Percentiles rank a stretch among this genome's conserved stretches.
phyloP scores from a whole-genome alignment of 2,329 filamentous ascomycete species.

The Cryphonectria nitschkei region DNA sequence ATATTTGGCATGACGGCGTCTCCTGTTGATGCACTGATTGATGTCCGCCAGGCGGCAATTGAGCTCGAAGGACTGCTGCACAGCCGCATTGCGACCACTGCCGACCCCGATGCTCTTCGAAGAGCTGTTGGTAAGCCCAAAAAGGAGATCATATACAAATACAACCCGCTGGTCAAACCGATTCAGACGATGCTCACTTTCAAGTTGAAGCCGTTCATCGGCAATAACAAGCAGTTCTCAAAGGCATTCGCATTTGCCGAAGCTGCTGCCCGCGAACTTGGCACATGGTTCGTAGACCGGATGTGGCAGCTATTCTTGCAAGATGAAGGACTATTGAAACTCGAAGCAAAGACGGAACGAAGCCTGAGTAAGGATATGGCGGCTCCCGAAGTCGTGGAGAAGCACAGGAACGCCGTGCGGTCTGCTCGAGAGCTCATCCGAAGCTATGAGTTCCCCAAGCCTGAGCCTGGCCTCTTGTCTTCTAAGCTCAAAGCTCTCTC shows the following conservation, averaged over 20 bases:
- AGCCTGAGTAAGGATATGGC: conserved; percentile 28
- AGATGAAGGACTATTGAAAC: conserved; percentile 62
- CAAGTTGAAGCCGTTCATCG: conserved; percentile 52
- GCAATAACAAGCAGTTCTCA: conserved; percentile 50
- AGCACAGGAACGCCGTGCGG: conserved; percentile 59
- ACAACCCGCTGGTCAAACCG: conserved; percentile 49
- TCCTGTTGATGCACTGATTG: conserved; percentile 80
- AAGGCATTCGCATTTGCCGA: conserved; percentile 63
- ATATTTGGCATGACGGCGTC: conserved; percentile 98
- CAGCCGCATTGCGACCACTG: conserved; percentile 78
- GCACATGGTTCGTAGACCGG: conserved; percentile 82
- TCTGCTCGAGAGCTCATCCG: conserved; percentile 61
- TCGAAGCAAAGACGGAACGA: conserved; percentile 58
- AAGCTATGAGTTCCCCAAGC: conserved; percentile 49
- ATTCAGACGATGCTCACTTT: conserved; percentile 69
- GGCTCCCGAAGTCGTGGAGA: conserved; percentile 48
- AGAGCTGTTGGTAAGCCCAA: conserved; percentile 62
- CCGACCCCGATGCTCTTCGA: conserved; percentile 57
- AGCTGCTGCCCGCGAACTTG: conserved; percentile 67
- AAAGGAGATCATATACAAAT: conserved; percentile 62
- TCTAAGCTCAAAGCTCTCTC: conserved; percentile 72
- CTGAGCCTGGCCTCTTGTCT: conserved; percentile 57
- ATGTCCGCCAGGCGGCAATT: conserved; percentile 70
- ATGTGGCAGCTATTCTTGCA: conserved; percentile 75
- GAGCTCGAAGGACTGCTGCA: conserved; percentile 79